A percentile compares a stretch with the other conserved stretches of the same genome.
Evolutionary conservation across 2,329 filamentous ascomycete genomes (phyloP).

Genomic region (Graphiopsis chlorocephala): DNA sequence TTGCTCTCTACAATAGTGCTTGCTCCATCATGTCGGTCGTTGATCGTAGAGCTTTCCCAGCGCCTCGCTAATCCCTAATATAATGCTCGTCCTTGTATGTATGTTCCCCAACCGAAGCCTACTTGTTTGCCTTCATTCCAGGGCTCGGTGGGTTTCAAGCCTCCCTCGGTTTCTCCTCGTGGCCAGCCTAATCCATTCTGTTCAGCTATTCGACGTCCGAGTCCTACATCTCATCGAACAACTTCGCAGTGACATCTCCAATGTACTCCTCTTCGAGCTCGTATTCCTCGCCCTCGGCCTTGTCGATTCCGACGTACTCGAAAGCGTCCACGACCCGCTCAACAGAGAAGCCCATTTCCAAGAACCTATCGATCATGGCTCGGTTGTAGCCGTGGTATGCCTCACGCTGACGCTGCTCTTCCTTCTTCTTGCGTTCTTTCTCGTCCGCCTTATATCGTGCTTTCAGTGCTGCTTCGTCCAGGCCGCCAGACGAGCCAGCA

Average conservation of each 20-base stretch:
- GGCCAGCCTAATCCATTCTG: background rate
- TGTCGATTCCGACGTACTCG: conserved; percentile 74
- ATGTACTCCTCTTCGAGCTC: conserved; percentile 86
- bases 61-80: conserved; percentile 12
- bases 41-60: conserved; percentile 4
- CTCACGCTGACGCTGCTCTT: conserved; percentile 50
- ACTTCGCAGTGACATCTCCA: conserved; percentile 80
- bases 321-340: conserved; percentile 75
- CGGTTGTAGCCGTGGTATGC: conserved; percentile 82
- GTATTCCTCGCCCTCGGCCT: conserved; percentile 74
- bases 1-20: background rate
- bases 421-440: conserved; percentile 52
- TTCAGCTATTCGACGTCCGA: background rate
- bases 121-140: background rate
- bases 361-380: conserved; percentile 77
- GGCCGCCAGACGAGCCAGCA: conserved; percentile 24
- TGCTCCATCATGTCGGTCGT: conserved; percentile 10
- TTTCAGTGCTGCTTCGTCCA: conserved; percentile 43
- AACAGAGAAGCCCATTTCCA: conserved; percentile 86
- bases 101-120: background rate
- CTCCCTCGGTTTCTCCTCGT: background rate
- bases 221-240: conserved; percentile 70
- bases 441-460: conserved; percentile 55
- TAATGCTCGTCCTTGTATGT: conserved; percentile 5
- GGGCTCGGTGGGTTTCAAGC: background rate